phyloP scores from a whole-genome alignment of 116 monocot species.

The Cymodocea nodosa region DNA sequence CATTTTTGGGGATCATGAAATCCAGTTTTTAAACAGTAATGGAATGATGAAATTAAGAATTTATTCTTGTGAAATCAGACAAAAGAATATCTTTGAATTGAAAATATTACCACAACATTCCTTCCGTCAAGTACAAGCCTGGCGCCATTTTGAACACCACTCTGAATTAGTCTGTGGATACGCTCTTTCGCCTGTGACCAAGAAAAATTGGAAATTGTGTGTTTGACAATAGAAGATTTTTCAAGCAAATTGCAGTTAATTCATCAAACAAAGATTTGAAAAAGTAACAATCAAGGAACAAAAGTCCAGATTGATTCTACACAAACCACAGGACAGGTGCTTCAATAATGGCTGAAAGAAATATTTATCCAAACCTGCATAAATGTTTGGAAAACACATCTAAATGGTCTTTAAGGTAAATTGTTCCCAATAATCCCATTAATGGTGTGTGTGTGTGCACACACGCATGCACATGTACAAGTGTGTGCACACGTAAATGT shows the following conservation, averaged over 20 bases:
- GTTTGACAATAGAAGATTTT: background rate
- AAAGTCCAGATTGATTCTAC: no score
- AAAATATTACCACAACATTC: conserved; percentile 48
- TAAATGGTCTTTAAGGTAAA: no score
- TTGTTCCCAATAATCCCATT: no score
- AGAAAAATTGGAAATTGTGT: background rate
- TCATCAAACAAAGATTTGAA: no score
- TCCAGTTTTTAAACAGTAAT: no score
- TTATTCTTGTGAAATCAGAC: background rate
- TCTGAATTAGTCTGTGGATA: conserved; percentile 77
- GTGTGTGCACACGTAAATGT: no score
- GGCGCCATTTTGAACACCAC: conserved; percentile 77
- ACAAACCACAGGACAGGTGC: background rate
- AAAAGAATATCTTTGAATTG: background rate
- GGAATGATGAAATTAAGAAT: background rate
- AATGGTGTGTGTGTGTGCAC: no score
- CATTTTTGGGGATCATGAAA: no score
- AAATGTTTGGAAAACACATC: no score
- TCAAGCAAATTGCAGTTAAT: background rate
- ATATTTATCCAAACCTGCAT: background rate
- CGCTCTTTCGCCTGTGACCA: conserved; percentile 72
- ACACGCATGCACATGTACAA: no score
- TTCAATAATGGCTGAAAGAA: background rate
- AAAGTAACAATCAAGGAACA: no score
- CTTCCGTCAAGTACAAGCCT: conserved; percentile 89